Percentiles rank a stretch among this genome's conserved stretches.
Conservation (phyloP, 345 rosid species). For the thale cress (Arabidopsis thaliana) region DNA sequence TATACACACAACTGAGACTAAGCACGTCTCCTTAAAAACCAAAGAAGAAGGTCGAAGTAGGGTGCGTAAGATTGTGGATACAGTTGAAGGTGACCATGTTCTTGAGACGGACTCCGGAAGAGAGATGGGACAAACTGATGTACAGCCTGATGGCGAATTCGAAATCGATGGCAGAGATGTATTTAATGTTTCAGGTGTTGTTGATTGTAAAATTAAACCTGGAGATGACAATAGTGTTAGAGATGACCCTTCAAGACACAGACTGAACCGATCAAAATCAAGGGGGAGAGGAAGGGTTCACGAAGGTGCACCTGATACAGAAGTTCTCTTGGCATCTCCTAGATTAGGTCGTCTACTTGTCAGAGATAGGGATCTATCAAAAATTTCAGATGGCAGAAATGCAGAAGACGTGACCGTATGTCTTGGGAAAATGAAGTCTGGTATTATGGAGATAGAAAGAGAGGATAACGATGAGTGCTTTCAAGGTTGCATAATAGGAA, state of each 20-base stretch:
- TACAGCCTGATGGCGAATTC: conserved; percentile 49
- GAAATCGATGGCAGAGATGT: conserved; percentile 63
- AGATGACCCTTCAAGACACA: conserved; percentile 79
- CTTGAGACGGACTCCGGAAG: conserved; percentile 45
- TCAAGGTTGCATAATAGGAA: conserved; percentile 81
- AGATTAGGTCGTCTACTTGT: conserved; percentile 64
- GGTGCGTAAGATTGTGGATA: conserved; percentile 67
- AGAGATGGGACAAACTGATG: conserved; percentile 57
- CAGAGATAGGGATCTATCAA: conserved; percentile 60
- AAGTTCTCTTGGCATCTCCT: conserved; percentile 65
- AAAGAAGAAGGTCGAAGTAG: conserved; percentile 85
- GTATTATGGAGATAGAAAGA: conserved; percentile 58
- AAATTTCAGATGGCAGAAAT: conserved; percentile 58
- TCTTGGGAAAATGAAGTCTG: conserved; percentile 51
- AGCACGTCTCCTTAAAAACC: conserved; percentile 57
- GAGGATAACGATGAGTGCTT: conserved; percentile 78
- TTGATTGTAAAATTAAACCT: conserved; percentile 59
- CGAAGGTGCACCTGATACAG: conserved; percentile 66
- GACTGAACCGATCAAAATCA: conserved; percentile 59
- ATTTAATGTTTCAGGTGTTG: conserved; percentile 48
- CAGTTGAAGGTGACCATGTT: conserved; percentile 58
- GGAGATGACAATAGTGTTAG: conserved; percentile 76
- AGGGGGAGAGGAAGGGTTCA: conserved; percentile 72
- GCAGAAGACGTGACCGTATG: conserved; percentile 56
- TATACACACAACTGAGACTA: conserved; percentile 61